These are phyloP conservation scores for Grosmannia huntii DNA, from an alignment of 2,329 filamentous ascomycete species.

Conservation along the genomic window DNA sequence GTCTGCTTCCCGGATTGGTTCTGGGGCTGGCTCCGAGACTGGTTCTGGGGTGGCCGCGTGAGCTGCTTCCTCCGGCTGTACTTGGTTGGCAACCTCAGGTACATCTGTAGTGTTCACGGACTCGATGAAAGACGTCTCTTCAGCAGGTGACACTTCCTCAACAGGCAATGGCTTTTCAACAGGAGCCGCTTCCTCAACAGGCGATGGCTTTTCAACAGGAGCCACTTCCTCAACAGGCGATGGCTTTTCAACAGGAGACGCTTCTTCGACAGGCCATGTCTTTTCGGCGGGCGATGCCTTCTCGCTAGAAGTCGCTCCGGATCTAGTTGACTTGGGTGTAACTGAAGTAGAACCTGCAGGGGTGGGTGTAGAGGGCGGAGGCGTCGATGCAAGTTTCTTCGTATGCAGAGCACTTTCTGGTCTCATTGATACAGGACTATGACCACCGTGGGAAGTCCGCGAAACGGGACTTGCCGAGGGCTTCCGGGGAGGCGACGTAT, in stretches of 20 bases:
- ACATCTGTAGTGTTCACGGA: too few species aligned
- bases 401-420: not conserved
- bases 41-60: not conserved
- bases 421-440: not conserved
- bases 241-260: not conserved
- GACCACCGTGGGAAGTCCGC: not conserved
- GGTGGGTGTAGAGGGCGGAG: not conserved
- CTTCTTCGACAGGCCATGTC: not conserved
- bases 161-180: too few species aligned
- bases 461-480: not conserved
- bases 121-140: too few species aligned
- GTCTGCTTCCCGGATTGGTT: not conserved
- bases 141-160: too few species aligned
- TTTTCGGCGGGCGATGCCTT: not conserved
- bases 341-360: not conserved
- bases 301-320: not conserved
- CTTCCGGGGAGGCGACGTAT: conserved; percentile 28
- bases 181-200: too few species aligned
- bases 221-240: too few species aligned
- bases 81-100: not conserved
- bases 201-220: too few species aligned
- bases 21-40: not conserved
- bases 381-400: not conserved
- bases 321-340: not conserved
- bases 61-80: not conserved